Conservation (phyloP, 805 yeast species). For the Teunomyces atbi region DNA sequence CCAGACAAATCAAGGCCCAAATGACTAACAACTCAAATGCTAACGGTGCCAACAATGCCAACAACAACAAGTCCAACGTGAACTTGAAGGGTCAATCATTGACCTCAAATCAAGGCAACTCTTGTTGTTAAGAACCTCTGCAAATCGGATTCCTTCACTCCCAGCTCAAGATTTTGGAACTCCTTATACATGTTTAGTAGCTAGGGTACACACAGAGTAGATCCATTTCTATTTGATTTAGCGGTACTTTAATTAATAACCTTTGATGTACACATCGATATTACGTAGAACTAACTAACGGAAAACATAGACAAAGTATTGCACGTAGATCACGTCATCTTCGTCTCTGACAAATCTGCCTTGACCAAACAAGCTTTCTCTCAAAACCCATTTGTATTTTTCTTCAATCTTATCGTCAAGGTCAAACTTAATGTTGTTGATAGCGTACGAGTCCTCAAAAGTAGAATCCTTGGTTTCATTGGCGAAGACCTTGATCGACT, state of each 20-base stretch:
- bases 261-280: neutral
- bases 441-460: conserved; percentile 50
- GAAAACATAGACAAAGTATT: conserved; percentile 49
- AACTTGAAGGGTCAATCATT: conserved; percentile 68
- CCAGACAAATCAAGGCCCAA: conserved; percentile 95
- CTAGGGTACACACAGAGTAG: neutral
- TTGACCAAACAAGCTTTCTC: conserved; percentile 52
- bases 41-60: conserved; percentile 18
- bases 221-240: neutral
- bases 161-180: neutral
- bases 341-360: conserved; percentile 57
- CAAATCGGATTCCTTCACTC: neutral
- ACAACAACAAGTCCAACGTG: conserved; percentile 59
- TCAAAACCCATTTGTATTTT: conserved; percentile 50
- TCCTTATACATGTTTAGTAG: conserved; percentile 4
- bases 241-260: conserved; percentile 2
- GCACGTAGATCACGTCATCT: conserved; percentile 48
- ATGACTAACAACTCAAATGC: conserved; percentile 67
- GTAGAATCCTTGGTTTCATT: conserved; percentile 27
- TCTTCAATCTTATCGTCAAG: conserved; percentile 42
- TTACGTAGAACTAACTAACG: conserved; percentile 1
- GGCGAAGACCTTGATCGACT: conserved; percentile 33
- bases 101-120: conserved; percentile 37
- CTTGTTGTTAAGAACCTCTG: conserved; percentile 33
- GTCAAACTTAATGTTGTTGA: conserved; percentile 45